Evolutionary conservation across 2,329 filamentous ascomycete species (phyloP), one percentile per base, ranked within the genome.

Genomic region (Volutella citrinella): DNA sequence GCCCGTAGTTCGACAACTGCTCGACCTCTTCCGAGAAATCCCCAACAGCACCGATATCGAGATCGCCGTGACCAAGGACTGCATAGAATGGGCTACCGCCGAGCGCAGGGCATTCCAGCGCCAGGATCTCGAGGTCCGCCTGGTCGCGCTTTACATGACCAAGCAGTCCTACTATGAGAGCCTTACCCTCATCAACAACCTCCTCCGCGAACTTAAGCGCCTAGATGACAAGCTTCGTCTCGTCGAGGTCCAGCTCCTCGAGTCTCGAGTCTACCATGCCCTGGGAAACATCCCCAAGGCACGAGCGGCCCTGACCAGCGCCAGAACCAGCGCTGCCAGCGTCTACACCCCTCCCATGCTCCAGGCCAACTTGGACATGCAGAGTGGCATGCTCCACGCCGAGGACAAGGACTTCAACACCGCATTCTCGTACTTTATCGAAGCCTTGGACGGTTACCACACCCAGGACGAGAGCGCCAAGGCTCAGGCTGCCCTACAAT

Each of bases 321-420:
- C 93, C 37, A 83, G 93, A 55, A 98, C 93, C 28, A 94, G 87
- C 52, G 93, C 94, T 35, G 93, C 94, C 30, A 95, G 89, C 18
- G 93, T 98, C 45, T 98, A 98, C 72, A 96, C 90, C 16, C 93
- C 93, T 32, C 93, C 94, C 5, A 74, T 95, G 48, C 77, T 98
- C 38, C 94, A 98, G 69, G 93, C 93, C 27, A 89, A 93, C 54
- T 78, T 98, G 49, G 93, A 98, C 60, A 97, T 98, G 93, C 93
- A 98, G 72, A 95, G 88, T 46, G 94, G 93, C 49, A 97, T 97
- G 84, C 80, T 98, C 39, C 94, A 98, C 64, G 93, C 93, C 16
- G 94, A 98, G 68, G 93, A 98, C 62, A 87, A 89, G 69, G 94
- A 98, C 70, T 98, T 98, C 77, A 96, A 94, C 71, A 98, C 93